These are phyloP conservation scores for Tolypocladium album DNA, from an alignment of 2,329 filamentous ascomycete genomes.

Conservation along the genomic window DNA sequence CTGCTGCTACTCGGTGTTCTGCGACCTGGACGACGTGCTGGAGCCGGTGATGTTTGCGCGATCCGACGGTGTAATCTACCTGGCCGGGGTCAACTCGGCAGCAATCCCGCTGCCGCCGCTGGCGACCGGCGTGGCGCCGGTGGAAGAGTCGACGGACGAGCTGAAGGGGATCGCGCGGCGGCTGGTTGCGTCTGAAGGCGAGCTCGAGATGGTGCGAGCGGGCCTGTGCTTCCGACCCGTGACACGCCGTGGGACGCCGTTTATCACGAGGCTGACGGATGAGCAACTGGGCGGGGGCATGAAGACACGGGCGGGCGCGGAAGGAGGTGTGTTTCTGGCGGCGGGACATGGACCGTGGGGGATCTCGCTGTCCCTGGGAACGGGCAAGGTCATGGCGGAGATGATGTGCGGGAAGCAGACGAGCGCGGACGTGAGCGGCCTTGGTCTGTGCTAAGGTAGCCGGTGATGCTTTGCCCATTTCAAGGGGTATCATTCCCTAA, in stretches of 20 bases:
- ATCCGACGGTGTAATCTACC: constrained; percentile 56
- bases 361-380: constrained; percentile 53
- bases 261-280: constrained; percentile 49
- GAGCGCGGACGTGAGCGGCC: constrained; percentile 43
- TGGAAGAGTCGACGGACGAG: constrained; percentile 27
- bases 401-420: constrained; percentile 49
- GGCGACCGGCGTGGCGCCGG: constrained; percentile 9
- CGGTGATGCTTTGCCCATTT: neutral
- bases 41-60: constrained; percentile 64
- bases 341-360: constrained; percentile 72
- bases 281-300: constrained; percentile 38
- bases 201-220: constrained; percentile 52
- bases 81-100: constrained; percentile 60
- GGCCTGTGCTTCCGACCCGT: constrained; percentile 66
- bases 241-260: constrained; percentile 51
- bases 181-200: constrained; percentile 35
- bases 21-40: constrained; percentile 46
- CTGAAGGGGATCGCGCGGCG: constrained; percentile 36
- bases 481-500: neutral
- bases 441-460: neutral
- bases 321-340: constrained; percentile 59
- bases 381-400: constrained; percentile 60
- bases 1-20: constrained; percentile 59
- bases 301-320: constrained; percentile 25
- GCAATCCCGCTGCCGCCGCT: constrained; percentile 46